Evolutionary conservation across 2,329 filamentous ascomycete genomes (phyloP).

Genomic region (Colletotrichum sidae): DNA sequence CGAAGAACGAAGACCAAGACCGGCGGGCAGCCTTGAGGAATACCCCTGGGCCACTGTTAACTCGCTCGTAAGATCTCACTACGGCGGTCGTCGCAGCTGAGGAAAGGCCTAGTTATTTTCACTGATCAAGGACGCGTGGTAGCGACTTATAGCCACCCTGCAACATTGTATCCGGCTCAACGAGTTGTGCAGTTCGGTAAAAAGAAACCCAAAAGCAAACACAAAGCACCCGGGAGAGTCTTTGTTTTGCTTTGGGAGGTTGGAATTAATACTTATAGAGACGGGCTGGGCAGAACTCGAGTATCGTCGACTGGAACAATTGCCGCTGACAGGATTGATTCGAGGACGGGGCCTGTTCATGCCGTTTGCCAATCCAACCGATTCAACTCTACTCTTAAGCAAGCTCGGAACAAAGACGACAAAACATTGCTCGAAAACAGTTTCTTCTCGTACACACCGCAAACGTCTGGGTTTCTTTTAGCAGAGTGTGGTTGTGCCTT

Average conservation of each 20-base stretch:
- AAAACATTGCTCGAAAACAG: neutral
- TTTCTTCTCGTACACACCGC: neutral
- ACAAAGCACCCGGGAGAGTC: too few relatives aligned
- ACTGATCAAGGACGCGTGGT: too few relatives aligned
- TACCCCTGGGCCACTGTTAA: conserved; percentile 7
- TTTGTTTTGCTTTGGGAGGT: too few relatives aligned
- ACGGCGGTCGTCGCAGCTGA: neutral
- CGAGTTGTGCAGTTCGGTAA: too few relatives aligned
- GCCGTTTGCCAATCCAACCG: neutral
- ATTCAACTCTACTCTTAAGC: neutral
- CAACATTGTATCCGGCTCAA: too few relatives aligned
- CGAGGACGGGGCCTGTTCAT: neutral
- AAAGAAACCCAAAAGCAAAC: too few relatives aligned
- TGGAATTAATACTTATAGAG: too few relatives aligned
- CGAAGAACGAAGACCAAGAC: conserved; percentile 16
- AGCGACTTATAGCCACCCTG: too few relatives aligned
- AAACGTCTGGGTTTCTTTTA: conserved; percentile 8
- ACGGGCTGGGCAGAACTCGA: too few relatives aligned
- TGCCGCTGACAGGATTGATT: too few relatives aligned
- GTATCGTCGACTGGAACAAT: too few relatives aligned
- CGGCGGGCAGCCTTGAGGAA: neutral
- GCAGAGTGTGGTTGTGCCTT: too few relatives aligned
- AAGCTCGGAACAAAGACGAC: conserved; percentile 17
- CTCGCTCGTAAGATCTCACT: neutral
- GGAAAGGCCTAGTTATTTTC: neutral